Evolutionary conservation across 2,329 filamentous ascomycete genomes (phyloP).

Genomic region (Ascosphaera apis): DNA sequence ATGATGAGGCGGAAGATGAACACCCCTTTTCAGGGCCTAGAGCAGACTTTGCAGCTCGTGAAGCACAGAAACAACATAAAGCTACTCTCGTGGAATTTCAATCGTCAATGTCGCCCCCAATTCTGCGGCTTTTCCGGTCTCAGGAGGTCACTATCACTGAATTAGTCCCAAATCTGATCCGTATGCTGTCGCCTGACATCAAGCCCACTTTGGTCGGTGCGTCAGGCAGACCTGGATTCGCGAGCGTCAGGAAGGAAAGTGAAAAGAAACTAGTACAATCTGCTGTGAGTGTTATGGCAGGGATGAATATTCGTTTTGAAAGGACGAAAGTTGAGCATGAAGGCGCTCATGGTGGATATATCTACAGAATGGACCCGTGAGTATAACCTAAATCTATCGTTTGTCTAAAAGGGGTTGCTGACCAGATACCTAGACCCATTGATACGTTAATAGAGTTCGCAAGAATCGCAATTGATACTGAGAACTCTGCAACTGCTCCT

Average conservation of each 20-base stretch:
- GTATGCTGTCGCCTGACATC: conserved; percentile 69
- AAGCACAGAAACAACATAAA: conserved; percentile 57
- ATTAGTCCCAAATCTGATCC: conserved; percentile 61
- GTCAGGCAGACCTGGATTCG: conserved; percentile 40
- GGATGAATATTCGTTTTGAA: conserved; percentile 60
- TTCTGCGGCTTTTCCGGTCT: conserved; percentile 59
- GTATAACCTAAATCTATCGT: too few species aligned
- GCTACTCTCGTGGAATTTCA: conserved; percentile 53
- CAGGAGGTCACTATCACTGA: conserved; percentile 56
- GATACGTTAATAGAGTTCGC: conserved; percentile 55
- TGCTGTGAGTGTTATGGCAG: conserved; percentile 62
- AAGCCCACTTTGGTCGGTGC: conserved; percentile 73
- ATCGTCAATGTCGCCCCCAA: conserved; percentile 42
- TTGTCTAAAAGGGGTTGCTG: too few species aligned
- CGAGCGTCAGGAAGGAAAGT: conserved; percentile 66
- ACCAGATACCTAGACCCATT: too few species aligned
- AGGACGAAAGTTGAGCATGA: conserved; percentile 56
- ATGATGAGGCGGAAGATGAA: conserved; percentile 26
- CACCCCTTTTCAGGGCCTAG: conserved; percentile 60
- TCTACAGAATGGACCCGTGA: conserved; percentile 89
- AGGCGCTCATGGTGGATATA: conserved; percentile 39
- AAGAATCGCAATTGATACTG: too few species aligned
- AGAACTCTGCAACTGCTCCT: conserved; percentile 44
- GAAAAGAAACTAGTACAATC: conserved; percentile 63
- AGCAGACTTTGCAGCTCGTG: conserved; percentile 60